Evolutionary conservation across 352 stramenopile genomes (phyloP).

Genomic region (Globisporangium acanthophoron): DNA sequence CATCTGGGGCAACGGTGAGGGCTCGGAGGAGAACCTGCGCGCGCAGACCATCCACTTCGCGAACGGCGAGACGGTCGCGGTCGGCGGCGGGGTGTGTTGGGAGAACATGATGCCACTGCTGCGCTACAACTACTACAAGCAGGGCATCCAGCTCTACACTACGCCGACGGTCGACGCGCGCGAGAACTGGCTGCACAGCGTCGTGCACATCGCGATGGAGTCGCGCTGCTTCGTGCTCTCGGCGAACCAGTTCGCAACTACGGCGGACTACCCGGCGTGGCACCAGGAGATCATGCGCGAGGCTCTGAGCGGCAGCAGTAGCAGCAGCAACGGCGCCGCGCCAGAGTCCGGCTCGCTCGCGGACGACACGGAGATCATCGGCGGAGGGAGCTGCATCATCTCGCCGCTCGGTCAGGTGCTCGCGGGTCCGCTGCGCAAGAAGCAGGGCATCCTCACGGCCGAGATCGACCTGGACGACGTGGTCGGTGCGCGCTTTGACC

Average conservation of each 20-base stretch:
- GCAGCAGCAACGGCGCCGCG: neutral
- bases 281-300: conserved; percentile 13
- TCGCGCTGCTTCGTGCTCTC: conserved; percentile 26
- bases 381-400: conserved; percentile 23
- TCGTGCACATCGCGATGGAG: conserved; percentile 23
- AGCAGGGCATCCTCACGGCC: conserved; percentile 14
- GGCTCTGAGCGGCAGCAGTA: neutral
- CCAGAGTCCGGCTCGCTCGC: neutral
- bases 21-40: conserved; percentile 18
- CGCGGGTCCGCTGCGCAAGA: conserved; percentile 16
- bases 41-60: conserved; percentile 12
- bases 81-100: conserved; percentile 20
- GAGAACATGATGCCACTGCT: conserved; percentile 27
- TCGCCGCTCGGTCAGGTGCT: conserved; percentile 19
- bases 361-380: conserved; percentile 19
- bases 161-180: conserved; percentile 20
- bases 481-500: conserved; percentile 16
- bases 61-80: conserved; percentile 5
- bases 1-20: conserved; percentile 20
- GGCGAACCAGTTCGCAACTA: conserved; percentile 23
- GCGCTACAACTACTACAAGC: conserved; percentile 22
- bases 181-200: conserved; percentile 19
- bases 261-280: conserved; percentile 16
- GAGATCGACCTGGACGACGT: conserved; percentile 21
- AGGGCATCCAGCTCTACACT: conserved; percentile 20